phyloP scores from a whole-genome alignment of 1,139 yeast species.

The Pichia sp. region DNA sequence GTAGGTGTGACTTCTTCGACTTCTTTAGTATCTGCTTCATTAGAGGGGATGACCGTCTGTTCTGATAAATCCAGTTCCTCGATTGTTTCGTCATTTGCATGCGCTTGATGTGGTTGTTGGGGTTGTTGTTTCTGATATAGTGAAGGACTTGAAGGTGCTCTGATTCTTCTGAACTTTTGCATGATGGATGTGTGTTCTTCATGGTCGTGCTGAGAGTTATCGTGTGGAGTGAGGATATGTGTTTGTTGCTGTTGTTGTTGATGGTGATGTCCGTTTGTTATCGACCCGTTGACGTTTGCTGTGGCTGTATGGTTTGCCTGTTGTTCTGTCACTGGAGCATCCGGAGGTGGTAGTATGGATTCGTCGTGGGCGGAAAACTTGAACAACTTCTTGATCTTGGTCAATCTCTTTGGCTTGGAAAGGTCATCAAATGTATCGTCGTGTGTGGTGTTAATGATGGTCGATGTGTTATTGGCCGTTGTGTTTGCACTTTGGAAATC shows the following conservation, averaged over 20 bases:
- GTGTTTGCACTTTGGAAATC: no score
- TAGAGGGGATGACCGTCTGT: slow-evolving; percentile 5
- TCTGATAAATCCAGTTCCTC: slow-evolving; percentile 25
- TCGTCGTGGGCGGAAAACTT: slow-evolving; percentile 26
- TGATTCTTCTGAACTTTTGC: slow-evolving; percentile 31
- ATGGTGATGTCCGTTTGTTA: background rate
- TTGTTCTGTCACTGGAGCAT: background rate
- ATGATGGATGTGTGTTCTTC: slow-evolving; percentile 25
- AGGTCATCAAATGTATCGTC: slow-evolving; percentile 20
- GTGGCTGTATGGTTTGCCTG: background rate
- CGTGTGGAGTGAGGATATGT: background rate
- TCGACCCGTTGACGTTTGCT: background rate
- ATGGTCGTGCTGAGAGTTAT: slow-evolving; percentile 3
- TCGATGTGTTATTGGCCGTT: slow-evolving; percentile 7
- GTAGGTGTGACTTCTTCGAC: background rate
- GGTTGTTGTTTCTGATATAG: slow-evolving; percentile 9
- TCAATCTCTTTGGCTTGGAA: slow-evolving; percentile 22
- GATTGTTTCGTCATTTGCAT: slow-evolving; percentile 9
- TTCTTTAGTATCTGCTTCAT: background rate
- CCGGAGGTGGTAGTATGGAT: background rate
- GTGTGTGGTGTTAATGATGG: background rate
- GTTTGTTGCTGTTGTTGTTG: background rate
- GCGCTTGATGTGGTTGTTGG: background rate
- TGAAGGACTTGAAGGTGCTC: slow-evolving; percentile 33
- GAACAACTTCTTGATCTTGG: slow-evolving; percentile 31